Evolutionary conservation across 148 eudicot genomes (phyloP), one percentile per base, ranked within the genome.

Genomic region (Fallopia convolvulus): DNA sequence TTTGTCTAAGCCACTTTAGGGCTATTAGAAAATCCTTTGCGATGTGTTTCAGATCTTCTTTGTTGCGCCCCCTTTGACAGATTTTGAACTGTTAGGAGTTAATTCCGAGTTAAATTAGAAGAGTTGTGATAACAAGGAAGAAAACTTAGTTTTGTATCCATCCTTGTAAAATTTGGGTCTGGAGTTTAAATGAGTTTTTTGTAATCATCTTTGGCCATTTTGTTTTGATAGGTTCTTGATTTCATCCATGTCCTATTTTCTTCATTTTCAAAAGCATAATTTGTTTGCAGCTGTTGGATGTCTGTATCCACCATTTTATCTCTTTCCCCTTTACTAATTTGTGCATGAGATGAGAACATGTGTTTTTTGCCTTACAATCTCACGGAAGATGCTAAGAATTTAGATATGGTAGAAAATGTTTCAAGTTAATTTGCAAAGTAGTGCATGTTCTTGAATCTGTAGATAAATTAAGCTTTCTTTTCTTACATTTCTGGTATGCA

Each of bases 11-110:
- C 36, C 14, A 61, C 33, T 61, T 32, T 17, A 36, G 46, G 72
- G 46, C 20, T 68, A n/a, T 68, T 33, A 32, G 44, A 33, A 33
- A 36, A 33, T 33, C 72, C 46, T 6, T 15, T 36, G 20, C 3
- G 72, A n/a, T 68, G 46, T 68, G 70, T 68, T 68, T 36, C 46
- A 33, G 72, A 68, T 8, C 72, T 36, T 66, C 72, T 66, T 9
- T 13, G 70, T 32, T 23, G 39, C 40, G 17, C 18, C 18, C 70
- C 33, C 40, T 65, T 65, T 12, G 18, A 33, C 14, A n/a, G 41
- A 65, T 11, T 11, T 30, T 32, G 71, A 23, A 60, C 33, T 60
- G 13, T 14, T 65, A 15, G 72, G 72, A 68, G 9, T 40, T 5
- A 66, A 14, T 66, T 33, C 9, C n/a, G 42, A 66, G 72, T 33